Evolutionary conservation across 169 alveolate species (phyloP).

Genomic region (Eimeria praecox): DNA sequence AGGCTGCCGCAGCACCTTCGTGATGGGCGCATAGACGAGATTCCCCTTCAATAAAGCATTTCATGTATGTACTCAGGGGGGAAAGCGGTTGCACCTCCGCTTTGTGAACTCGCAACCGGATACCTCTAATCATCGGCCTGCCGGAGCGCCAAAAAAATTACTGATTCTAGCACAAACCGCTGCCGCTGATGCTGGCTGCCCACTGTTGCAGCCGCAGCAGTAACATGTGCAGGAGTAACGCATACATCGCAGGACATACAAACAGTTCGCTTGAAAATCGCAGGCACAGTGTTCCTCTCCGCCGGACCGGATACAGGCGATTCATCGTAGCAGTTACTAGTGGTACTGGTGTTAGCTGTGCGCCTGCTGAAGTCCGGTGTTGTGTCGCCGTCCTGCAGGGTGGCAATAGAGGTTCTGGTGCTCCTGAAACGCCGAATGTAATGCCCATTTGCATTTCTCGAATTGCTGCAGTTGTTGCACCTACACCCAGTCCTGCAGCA

Average conservation of each 20-base stretch:
- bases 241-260: slow-evolving; percentile 18
- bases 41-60: background rate
- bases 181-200: background rate
- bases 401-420: background rate
- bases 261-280: background rate
- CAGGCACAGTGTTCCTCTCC: background rate
- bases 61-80: background rate
- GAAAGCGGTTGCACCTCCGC: background rate
- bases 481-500: background rate
- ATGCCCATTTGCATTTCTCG: background rate
- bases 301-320: background rate
- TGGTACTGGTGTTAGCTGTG: background rate
- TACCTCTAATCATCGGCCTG: background rate
- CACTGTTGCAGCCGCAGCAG: slow-evolving; percentile 22
- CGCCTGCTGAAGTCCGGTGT: background rate
- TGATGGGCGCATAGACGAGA: background rate
- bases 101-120: background rate
- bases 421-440: background rate
- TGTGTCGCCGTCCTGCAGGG: background rate
- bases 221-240: background rate
- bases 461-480: background rate
- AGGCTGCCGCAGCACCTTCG: background rate
- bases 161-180: slow-evolving; percentile 48
- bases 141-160: background rate
- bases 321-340: background rate